Evolutionary conservation across 495 filamentous ascomycete genomes (phyloP).

Genomic region (Amphirosellinia nigrospora): DNA sequence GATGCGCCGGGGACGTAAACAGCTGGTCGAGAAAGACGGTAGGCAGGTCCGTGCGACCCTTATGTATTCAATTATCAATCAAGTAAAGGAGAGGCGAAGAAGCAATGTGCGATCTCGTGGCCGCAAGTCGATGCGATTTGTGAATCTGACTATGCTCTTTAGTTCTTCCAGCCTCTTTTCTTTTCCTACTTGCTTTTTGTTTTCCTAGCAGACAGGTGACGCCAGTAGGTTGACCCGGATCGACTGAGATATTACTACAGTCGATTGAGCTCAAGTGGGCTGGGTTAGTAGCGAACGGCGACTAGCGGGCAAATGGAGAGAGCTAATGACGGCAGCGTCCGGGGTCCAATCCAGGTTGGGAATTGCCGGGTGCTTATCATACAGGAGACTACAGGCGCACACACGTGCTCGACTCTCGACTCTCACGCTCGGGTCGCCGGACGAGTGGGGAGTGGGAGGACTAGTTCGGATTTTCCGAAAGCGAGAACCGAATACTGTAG

Average conservation of each 20-base stretch:
- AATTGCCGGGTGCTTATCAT: conserved; percentile 11
- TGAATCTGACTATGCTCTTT: conserved; percentile 11
- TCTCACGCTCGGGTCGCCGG: conserved; percentile 7
- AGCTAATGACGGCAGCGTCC: conserved; percentile 9
- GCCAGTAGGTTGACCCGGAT: background rate
- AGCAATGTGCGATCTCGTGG: conserved; percentile 2
- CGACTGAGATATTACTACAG: conserved; percentile 2
- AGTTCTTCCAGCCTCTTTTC: conserved; percentile 10
- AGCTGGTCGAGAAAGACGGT: background rate
- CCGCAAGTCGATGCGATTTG: conserved; percentile 6
- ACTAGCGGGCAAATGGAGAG: conserved; percentile 7
- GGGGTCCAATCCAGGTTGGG: conserved; percentile 1
- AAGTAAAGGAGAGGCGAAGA: background rate
- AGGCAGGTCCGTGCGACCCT: background rate
- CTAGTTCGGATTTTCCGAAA: background rate
- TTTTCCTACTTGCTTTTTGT: background rate
- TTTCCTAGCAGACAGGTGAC: background rate
- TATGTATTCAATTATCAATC: background rate
- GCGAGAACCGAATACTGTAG: background rate
- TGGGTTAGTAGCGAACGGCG: background rate
- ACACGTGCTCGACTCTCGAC: background rate
- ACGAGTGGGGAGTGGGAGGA: background rate
- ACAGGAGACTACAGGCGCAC: background rate
- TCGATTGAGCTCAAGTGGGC: background rate
- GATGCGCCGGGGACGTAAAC: background rate